A percentile compares a stretch with the other conserved stretches of the same genome.
Evolutionary conservation across 768 basidiomycete genomes (phyloP).

Genomic region (Amanita molliuscula): DNA sequence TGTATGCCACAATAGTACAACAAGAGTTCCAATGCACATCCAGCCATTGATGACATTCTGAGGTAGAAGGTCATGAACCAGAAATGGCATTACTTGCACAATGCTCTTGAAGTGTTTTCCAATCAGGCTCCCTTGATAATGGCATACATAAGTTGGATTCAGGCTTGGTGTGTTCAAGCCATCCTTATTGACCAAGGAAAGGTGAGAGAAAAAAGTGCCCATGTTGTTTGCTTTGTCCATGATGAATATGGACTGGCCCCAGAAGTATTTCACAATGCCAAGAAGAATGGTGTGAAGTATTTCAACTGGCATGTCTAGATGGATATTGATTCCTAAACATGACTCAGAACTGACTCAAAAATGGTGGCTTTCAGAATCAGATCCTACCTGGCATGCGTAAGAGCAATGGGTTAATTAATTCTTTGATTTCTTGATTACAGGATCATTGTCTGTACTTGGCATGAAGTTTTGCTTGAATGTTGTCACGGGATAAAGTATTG

Average conservation of each 20-base stretch:
- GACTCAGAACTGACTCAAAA: slow-evolving; percentile 6
- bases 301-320: slow-evolving; percentile 30
- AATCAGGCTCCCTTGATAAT: slow-evolving; percentile 23
- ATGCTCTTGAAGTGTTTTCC: slow-evolving; percentile 26
- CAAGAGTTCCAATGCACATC: slow-evolving; percentile 20
- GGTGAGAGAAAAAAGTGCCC: background rate
- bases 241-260: slow-evolving; percentile 25
- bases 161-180: slow-evolving; percentile 14
- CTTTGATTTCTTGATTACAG: background rate
- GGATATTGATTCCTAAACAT: background rate
- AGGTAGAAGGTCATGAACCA: slow-evolving; percentile 13
- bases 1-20: slow-evolving; percentile 19
- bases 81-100: slow-evolving; percentile 20
- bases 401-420: background rate
- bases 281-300: slow-evolving; percentile 33
- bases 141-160: slow-evolving; percentile 19
- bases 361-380: background rate
- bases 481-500: background rate
- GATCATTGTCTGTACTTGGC: background rate
- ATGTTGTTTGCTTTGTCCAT: background rate
- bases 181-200: background rate
- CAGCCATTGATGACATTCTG: slow-evolving; percentile 15
- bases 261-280: slow-evolving; percentile 38
- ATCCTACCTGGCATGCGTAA: background rate
- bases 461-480: background rate